Conservation (phyloP, 371 early-diverging fungal genomes). For the Mucor racemosus region DNA sequence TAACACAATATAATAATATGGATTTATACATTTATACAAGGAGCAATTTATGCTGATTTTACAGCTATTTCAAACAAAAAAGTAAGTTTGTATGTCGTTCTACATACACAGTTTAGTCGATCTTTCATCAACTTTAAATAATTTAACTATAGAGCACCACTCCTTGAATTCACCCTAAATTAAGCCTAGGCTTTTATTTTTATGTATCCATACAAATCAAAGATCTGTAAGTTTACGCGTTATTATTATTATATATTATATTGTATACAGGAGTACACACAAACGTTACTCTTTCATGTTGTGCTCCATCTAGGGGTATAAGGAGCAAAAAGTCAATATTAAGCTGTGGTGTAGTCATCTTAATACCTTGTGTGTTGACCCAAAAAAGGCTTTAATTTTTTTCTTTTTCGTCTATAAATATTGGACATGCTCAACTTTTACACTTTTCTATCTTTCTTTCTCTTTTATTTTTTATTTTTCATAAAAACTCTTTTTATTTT, state of each 20-base stretch:
- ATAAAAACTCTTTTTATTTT: neutral
- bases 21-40: neutral
- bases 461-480: neutral
- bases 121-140: slow-evolving; percentile 19
- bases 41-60: neutral
- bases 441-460: neutral
- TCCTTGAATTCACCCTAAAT: slow-evolving; percentile 7
- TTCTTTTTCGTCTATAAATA: slow-evolving; percentile 18
- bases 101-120: slow-evolving; percentile 8
- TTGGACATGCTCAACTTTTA: neutral
- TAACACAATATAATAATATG: neutral
- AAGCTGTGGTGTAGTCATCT: slow-evolving; percentile 2
- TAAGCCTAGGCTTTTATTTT: slow-evolving; percentile 9
- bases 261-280: slow-evolving; percentile 10
- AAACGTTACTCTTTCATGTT: slow-evolving; percentile 12
- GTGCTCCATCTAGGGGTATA: slow-evolving; percentile 6
- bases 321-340: neutral
- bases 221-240: slow-evolving; percentile 5
- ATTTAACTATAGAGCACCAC: neutral
- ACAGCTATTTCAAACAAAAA: neutral
- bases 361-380: neutral
- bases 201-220: slow-evolving; percentile 5
- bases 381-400: neutral
- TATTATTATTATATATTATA: neutral
- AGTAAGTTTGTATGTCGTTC: slow-evolving; percentile 7